phyloP scores from a whole-genome alignment of 371 early-diverging fungal genomes.

The Coemansia sp. region DNA sequence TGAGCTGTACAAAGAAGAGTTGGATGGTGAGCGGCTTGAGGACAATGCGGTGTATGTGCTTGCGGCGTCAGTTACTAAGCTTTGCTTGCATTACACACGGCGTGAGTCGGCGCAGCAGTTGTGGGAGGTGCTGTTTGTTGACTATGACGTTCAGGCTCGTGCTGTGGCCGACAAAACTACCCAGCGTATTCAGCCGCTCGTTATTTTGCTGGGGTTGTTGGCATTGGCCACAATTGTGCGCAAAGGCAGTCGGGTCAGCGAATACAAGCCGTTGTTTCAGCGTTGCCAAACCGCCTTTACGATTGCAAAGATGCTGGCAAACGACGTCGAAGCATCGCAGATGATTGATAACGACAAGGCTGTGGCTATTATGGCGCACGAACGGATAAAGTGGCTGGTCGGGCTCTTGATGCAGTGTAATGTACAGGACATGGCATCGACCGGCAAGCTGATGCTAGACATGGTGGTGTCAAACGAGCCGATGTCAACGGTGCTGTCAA shows the following conservation, averaged over 20 bases:
- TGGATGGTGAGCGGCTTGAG: constrained; percentile 35
- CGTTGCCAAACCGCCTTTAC: constrained; percentile 20
- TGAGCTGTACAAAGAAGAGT: constrained; percentile 52
- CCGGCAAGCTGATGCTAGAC: constrained; percentile 64
- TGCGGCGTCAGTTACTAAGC: constrained; percentile 23
- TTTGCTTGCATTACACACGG: constrained; percentile 23
- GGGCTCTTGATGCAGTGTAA: constrained; percentile 59
- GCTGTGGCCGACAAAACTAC: constrained; percentile 6
- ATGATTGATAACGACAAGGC: constrained; percentile 1
- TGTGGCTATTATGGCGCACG: constrained; percentile 29
- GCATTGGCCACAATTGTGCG: constrained; percentile 25
- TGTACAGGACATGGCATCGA: constrained; percentile 60
- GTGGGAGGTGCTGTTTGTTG: constrained; percentile 33
- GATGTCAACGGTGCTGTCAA: constrained; percentile 58
- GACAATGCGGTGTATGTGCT: constrained; percentile 27
- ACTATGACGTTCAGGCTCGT: constrained; percentile 24
- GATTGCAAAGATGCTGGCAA: background rate
- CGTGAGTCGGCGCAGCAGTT: constrained; percentile 29
- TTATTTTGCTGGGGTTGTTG: constrained; percentile 14
- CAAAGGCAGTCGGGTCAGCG: constrained; percentile 41
- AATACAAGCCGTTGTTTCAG: constrained; percentile 24
- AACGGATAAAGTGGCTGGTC: constrained; percentile 52
- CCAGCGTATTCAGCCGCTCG: constrained; percentile 21
- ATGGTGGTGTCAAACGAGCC: constrained; percentile 55
- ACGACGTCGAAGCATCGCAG: background rate